Base-by-base conservation (phyloP, 1,284 basidiomycete genomes). In the Xanthoconium separans region DNA sequence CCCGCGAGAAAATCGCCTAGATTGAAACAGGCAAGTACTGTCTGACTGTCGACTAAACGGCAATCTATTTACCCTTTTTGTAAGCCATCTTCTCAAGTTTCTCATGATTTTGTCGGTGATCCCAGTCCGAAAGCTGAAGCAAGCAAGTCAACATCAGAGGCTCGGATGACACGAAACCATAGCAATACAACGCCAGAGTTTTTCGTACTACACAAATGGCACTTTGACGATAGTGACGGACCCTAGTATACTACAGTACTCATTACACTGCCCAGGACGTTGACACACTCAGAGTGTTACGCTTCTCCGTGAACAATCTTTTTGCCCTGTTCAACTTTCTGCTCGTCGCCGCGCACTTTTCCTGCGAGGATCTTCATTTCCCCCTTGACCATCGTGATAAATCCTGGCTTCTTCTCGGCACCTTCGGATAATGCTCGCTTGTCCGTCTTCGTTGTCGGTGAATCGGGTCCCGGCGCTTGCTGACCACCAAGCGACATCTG, bases 341-440 rank as follows among this genome's bases (percentile, higher is more conserved):
- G 66, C 12, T 66, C 67, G 54, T 76, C 72, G 27, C 74, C 65
- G 41, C 73, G 75, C 51, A 78, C 61, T 64, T 75, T 78, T 4
- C 76, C 76, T 24, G 75, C 65, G 22, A 78, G 57, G 30, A 77
- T 64, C 65, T 75, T 77, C 58, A 75, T 76, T 62, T 78, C 76
- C 18, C 76, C 77, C 61, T 70, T 75, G 43, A 78, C 69, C 64
- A 73, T 70, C 46, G 73, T 68, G 65, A 78, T 68, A 57, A 78
- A 75, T 24, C 70, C 66, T 16, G 68, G 69, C 63, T 56, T 69
- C 48, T 61, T 65, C 43, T 56, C 63, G 8, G 40, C n/a, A n/a
- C 54, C 68, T 65, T 55, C 58, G 56, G 61, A 44, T 27, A 7
- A 27, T 4, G 31, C 48, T 24, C 31, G 41, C 29, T 47, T 50